Percentiles rank a stretch among this genome's conserved stretches.
Conservation (phyloP, 768 basidiomycete species). For the Hygrophorus russula region DNA sequence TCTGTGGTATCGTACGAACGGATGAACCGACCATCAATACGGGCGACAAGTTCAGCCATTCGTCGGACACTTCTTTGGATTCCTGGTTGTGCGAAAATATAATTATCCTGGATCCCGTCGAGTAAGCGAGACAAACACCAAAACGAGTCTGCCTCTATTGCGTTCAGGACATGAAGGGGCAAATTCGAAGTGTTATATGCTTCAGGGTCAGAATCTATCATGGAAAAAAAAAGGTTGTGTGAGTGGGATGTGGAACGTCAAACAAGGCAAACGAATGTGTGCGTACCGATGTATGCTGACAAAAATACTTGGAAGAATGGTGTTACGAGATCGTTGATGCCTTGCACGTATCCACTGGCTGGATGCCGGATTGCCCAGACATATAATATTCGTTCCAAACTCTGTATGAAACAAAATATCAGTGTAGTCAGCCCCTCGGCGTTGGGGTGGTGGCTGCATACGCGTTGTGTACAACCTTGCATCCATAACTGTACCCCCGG, state of each 20-base stretch:
- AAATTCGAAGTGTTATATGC: constrained; percentile 72
- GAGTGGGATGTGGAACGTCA: constrained; percentile 1
- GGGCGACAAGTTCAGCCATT: constrained; percentile 87
- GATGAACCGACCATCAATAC: constrained; percentile 62
- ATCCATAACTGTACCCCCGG: constrained; percentile 91
- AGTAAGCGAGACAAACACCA: constrained; percentile 95
- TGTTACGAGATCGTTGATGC: constrained; percentile 96
- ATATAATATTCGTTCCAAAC: constrained; percentile 89
- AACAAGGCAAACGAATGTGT: neutral
- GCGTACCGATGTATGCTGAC: constrained; percentile 82
- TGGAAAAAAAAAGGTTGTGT: constrained; percentile 1
- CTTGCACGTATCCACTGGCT: constrained; percentile 97
- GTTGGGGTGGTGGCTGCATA: constrained; percentile 23
- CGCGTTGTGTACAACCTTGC: constrained; percentile 81
- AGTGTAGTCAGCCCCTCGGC: neutral
- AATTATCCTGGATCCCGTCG: constrained; percentile 98
- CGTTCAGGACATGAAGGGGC: constrained; percentile 58
- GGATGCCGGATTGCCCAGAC: constrained; percentile 99
- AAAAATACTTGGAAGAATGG: constrained; percentile 98
- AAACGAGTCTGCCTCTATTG: constrained; percentile 94
- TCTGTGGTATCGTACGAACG: neutral
- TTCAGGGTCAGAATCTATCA: constrained; percentile 81
- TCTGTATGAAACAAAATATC: constrained; percentile 32
- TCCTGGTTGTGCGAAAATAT: constrained; percentile 92
- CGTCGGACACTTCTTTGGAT: constrained; percentile 88